Conservation (phyloP, 148 eudicot species). For the Chenopodium berlandieri region DNA sequence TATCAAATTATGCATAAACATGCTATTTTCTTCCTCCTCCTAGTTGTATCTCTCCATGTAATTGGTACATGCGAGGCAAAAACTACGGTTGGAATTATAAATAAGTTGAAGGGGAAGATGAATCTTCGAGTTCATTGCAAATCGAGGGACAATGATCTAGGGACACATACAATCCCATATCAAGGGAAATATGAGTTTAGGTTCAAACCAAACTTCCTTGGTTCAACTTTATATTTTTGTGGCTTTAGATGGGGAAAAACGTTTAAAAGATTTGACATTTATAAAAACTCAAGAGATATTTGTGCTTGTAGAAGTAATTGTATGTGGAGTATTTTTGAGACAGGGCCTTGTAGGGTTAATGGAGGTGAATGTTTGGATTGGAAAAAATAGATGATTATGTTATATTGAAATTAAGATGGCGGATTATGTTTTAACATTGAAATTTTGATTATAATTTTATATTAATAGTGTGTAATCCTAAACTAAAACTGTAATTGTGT, state of each 20-base stretch:
- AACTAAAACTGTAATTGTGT: no score
- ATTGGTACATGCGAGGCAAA: not conserved
- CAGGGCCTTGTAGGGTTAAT: constrained; percentile 11
- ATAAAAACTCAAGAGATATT: not conserved
- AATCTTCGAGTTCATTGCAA: constrained; percentile 23
- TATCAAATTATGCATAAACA: not conserved
- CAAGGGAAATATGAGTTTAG: not conserved
- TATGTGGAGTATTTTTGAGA: not conserved
- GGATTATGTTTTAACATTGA: not conserved
- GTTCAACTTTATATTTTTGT: constrained; percentile 16
- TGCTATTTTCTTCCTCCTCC: not conserved
- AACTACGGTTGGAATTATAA: not conserved
- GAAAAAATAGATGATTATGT: not conserved
- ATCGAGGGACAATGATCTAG: constrained; percentile 14
- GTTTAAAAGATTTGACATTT: constrained; percentile 13
- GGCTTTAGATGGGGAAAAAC: not conserved
- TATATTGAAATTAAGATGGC: not conserved
- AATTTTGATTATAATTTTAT: no score
- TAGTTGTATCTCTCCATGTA: not conserved
- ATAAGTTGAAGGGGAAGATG: not conserved
- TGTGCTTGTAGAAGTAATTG: not conserved
- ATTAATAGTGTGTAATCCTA: no score
- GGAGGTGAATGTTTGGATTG: not conserved
- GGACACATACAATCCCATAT: not conserved
- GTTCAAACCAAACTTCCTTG: not conserved